Base-by-base conservation (phyloP, 352 stramenopile species). In the Phytophthora lateralis region DNA sequence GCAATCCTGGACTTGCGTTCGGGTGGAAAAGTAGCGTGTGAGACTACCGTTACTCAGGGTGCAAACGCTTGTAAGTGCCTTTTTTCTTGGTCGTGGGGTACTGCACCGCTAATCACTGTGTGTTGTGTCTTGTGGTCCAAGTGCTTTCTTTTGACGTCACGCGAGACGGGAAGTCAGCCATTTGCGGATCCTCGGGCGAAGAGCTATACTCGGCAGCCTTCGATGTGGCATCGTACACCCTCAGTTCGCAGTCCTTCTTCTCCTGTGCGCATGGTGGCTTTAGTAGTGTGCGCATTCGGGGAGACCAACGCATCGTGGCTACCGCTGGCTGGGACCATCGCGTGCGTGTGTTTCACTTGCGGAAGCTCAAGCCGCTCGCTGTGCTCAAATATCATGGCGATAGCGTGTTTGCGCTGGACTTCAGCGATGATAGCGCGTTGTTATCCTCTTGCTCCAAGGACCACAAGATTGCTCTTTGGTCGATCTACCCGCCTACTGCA, bases 301-400 rank as follows among this genome's bases (percentile, higher is more conserved):
- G 43, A 1, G 86, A 95, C 61, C 72, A 91, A 56, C 83, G 86
- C 44, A 88, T 95, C 55, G 86, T 93, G 61, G 86, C 82, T 14
- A 90, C 82, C 8, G 84, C 80, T 30, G 86, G 86, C 0, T 93
- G 86, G 83, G 86, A 95, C 51, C 76, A 92, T 69, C 67, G 78
- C 32, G 73, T 88, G 14, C 82, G 86, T 18, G 48, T 95, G 30
- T 95, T 95, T 61, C 82, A 92, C 48, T 55, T 75, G 34, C 76
- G 78, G n/a, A 93, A 80, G 56, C 71, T 89, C 42, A 86, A 91
- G 59, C 82, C 80, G 12, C 73, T 95, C 12, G 86, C 80, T 14
- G 85, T 90, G 24, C 80, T 95, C 37, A 92, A 89, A 63, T 86
- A 90, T 65, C 86, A 95, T 66, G 73, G 35, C 11, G 86, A 95